A percentile compares a stretch with the other conserved stretches of the same genome.
Evolutionary conservation across 306 rosid genomes (phyloP).

Genomic region (Malus orientalis): DNA sequence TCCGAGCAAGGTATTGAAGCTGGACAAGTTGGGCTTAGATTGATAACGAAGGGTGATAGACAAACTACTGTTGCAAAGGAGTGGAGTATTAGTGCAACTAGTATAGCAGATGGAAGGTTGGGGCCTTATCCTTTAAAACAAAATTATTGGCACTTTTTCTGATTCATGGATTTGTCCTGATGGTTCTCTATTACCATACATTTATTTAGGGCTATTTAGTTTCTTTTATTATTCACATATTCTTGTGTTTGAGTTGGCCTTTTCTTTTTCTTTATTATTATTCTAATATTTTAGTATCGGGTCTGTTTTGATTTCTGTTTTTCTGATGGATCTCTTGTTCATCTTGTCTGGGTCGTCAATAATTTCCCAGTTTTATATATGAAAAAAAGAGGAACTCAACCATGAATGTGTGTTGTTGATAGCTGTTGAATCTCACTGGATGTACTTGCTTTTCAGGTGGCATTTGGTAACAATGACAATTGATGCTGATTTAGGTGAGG

Average conservation of each 20-base stretch:
- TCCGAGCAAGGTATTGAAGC: conserved; percentile 99
- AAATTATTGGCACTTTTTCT: conserved; percentile 6
- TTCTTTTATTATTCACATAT: not conserved
- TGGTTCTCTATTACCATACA: not conserved
- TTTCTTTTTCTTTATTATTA: not conserved
- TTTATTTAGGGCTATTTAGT: not conserved
- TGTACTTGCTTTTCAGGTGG: conserved; percentile 67
- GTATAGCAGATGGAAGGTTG: conserved; percentile 99
- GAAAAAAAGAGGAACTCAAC: not conserved
- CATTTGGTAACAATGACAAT: conserved; percentile 94
- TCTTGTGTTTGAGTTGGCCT: not conserved
- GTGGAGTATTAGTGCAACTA: conserved; percentile 88
- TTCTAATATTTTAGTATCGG: not conserved
- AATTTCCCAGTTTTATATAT: not conserved
- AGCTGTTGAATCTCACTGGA: conserved; percentile 6
- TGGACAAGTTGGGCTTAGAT: conserved; percentile 97
- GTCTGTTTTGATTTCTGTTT: not conserved
- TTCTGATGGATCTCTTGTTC: not conserved
- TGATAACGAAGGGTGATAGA: conserved; percentile 95
- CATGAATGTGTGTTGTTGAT: not conserved
- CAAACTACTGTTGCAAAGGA: conserved; percentile 91
- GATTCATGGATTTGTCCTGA: not conserved
- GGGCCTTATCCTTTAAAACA: conserved; percentile 16
- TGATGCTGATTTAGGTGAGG: conserved; percentile 92
- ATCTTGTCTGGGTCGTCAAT: not conserved